These are phyloP conservation scores for Penicillium maclennaniae DNA, from an alignment of 495 filamentous ascomycete genomes.

Conservation along the genomic window DNA sequence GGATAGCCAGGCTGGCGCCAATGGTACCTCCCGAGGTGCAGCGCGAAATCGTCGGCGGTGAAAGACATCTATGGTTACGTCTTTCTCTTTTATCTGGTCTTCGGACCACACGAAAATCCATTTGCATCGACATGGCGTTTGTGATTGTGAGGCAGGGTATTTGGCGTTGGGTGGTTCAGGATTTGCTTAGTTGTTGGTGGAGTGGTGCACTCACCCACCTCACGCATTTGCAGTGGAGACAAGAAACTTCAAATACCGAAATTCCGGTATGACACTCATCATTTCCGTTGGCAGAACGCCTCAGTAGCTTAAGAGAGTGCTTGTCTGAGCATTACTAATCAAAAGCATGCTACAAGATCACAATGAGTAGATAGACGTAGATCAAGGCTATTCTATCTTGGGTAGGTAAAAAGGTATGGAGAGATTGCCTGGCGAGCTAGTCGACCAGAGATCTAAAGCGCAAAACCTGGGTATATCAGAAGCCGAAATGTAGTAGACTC, in stretches of 20 bases:
- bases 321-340: too few species aligned
- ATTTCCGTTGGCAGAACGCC: not conserved
- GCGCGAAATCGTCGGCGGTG: slow-evolving; percentile 18
- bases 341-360: not conserved
- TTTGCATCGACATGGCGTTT: slow-evolving; percentile 13
- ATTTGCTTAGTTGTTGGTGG: not conserved
- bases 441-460: slow-evolving; percentile 14
- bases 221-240: not conserved
- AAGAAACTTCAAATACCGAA: not conserved
- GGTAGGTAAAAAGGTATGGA: not conserved
- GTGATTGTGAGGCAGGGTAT: not conserved
- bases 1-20: slow-evolving; percentile 14
- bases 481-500: slow-evolving; percentile 13
- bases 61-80: slow-evolving; percentile 14
- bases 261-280: not conserved
- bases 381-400: not conserved
- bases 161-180: not conserved
- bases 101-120: not conserved
- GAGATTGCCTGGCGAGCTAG: slow-evolving; percentile 15
- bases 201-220: not conserved
- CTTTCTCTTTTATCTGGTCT: not conserved
- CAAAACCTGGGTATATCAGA: slow-evolving; percentile 24
- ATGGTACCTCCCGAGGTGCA: slow-evolving; percentile 13
- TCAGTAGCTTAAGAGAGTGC: too few species aligned
- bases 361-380: not conserved